Evolutionary conservation across 2,329 filamentous ascomycete genomes (phyloP), one percentile per base, ranked within the genome.

Genomic region (Fusarium tricinctum): DNA sequence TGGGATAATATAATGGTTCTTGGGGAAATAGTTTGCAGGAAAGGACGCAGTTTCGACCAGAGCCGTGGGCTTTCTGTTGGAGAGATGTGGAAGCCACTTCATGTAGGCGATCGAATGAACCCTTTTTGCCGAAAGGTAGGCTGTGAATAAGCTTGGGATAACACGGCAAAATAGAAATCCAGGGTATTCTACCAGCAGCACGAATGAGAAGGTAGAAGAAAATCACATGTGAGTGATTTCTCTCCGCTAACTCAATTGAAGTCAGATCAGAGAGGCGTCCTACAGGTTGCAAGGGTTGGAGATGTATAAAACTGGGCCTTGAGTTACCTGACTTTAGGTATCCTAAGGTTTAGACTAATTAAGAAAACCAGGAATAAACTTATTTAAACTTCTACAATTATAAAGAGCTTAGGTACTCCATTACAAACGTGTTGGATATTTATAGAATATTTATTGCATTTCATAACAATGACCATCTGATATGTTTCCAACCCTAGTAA

Each of bases 71-170:
- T 56, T 49, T 49, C 60, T 57, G 26, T 67, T 63, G 55, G 54
- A 69, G 53, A 58, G 56, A 58, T 28, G 42, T 35, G 30, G 54
- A 63, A 64, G 64, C 48, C 50, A 63, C 63, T 57, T 64, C 68
- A 71, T 70, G 23, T 51, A 49, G 35, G 46, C 43, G 38, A 35
- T 14, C 42, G 19, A 43, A 38, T 38, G 53, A 42, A 47, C n/a
- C 48, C 22, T 63, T 44, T 46, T 23, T 19, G 26, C 32, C 26
- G 28, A 47, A 59, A 28, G 47, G 15, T 5, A 53, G 46, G 44
- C 28, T 32, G 22, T 30, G 32, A 32, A 46, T 42, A 66, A 53
- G 45, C 44, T 28, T 51, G 47, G 63, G 26, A 67, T 19, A 63
- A 44, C 35, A 47, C 57, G 51, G 39, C 20, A 67, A 58, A 66